These are phyloP conservation scores for Buxus sempervirens DNA, from an alignment of 164 flowering plant species.

Conservation along the genomic window DNA sequence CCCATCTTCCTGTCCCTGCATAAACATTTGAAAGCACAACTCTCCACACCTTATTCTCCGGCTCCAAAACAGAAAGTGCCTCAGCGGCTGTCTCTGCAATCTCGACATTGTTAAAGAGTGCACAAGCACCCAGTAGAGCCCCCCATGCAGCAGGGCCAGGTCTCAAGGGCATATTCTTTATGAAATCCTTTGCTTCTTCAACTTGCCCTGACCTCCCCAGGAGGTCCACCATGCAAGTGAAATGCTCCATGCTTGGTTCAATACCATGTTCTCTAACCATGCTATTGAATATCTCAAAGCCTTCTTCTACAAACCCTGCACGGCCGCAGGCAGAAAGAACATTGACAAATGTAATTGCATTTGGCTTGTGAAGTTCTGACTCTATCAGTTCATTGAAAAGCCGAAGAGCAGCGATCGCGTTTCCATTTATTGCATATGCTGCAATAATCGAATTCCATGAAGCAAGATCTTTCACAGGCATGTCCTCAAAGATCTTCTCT, in stretches of 20 bases:
- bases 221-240: slow-evolving; percentile 41
- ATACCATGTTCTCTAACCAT: slow-evolving; percentile 33
- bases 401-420: slow-evolving; percentile 29
- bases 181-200: slow-evolving; percentile 20
- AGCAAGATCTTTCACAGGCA: slow-evolving; percentile 24
- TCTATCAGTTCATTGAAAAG: slow-evolving; percentile 21
- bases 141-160: slow-evolving; percentile 20
- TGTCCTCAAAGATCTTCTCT: slow-evolving; percentile 23
- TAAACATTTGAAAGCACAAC: slow-evolving; percentile 16
- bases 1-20: slow-evolving; percentile 24
- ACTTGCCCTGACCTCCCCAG: slow-evolving; percentile 31
- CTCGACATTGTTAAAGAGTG: slow-evolving; percentile 4
- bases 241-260: slow-evolving; percentile 37
- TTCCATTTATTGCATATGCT: slow-evolving; percentile 38
- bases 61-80: slow-evolving; percentile 17
- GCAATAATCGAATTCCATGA: slow-evolving; percentile 43
- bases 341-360: neutral
- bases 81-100: slow-evolving; percentile 19
- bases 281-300: slow-evolving; percentile 29
- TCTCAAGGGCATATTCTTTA: slow-evolving; percentile 12
- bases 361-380: slow-evolving; percentile 18
- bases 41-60: slow-evolving; percentile 13
- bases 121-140: slow-evolving; percentile 24
- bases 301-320: slow-evolving; percentile 43
- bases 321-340: slow-evolving; percentile 37